Evolutionary conservation across 1,139 yeast species (phyloP), one percentile per base, ranked within the genome.

Genomic region (Suhomyces maxii): DNA sequence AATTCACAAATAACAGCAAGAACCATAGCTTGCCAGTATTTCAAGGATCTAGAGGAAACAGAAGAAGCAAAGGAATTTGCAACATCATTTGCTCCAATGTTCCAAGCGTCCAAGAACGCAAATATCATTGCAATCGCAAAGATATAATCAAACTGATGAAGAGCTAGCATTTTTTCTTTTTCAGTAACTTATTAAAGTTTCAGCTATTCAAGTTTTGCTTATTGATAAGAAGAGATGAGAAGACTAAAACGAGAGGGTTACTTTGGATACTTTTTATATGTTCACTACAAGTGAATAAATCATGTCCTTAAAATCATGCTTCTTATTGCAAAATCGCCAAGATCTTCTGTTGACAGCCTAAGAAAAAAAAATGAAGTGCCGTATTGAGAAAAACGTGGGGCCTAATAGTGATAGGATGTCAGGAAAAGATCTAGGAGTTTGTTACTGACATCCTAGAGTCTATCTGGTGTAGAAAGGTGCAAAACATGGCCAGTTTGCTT

Each of bases 31-130:
- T 86, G 93, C 81, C 86, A 80, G 63, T 84, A 84, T 47, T 79
- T 79, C 51, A 86, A 69, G 25, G 89, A 79, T 55, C 87, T 70
- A 10, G 91, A 83, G 6, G 90, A 82, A 1, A 49, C 49, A 3
- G 88, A 81, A 2, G 90, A 83, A 1, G 91, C 86, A 61, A 84
- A 86, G 4, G 93, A 85, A 69, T 86, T 86, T 34, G 93, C 87
- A 49, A 85, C 90, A 73, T 86, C 93, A 60, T 86, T 86, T 37
- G 93, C 95, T 46, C 95, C 95, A 57, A 84, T 86, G 62, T 84
- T 84, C 78, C 83, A 86, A n/a, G 91, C 91, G 66, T 84, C 90
- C 57, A 84, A 71, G 71, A 84, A 83, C 53, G 89, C 90, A 67
- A 86, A 84, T 50, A 84, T 67, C 78, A 84, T 78, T 42, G 82